These are phyloP conservation scores for Suillus paluster DNA, from an alignment of 768 basidiomycete species.

Conservation along the genomic window DNA sequence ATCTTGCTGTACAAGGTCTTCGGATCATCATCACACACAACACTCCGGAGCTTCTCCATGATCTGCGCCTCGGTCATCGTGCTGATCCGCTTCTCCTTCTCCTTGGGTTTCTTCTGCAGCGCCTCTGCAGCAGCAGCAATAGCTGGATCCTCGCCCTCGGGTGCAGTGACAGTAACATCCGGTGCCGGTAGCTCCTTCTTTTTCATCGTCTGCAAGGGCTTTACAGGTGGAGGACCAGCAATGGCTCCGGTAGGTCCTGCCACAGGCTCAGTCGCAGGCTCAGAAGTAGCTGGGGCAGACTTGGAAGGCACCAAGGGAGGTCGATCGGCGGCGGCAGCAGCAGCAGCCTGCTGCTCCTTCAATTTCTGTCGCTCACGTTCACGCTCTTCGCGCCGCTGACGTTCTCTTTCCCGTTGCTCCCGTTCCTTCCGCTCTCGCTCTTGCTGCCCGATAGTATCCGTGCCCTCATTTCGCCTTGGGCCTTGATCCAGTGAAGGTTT, in stretches of 20 bases:
- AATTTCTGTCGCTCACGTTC: conserved; percentile 32
- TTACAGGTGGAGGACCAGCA: conserved; percentile 63
- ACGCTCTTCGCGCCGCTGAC: conserved; percentile 40
- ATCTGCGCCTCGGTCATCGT: conserved; percentile 98
- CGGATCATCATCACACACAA: conserved; percentile 88
- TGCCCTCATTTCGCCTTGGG: conserved; percentile 57
- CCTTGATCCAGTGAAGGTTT: conserved; percentile 37
- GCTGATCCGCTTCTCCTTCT: conserved; percentile 84
- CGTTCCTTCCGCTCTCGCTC: conserved; percentile 37
- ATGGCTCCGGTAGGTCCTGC: conserved; percentile 53
- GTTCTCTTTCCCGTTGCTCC: conserved; percentile 44
- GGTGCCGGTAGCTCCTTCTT: conserved; percentile 48
- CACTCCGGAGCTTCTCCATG: conserved; percentile 93
- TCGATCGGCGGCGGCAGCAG: conserved; percentile 41
- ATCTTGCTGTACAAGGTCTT: conserved; percentile 93
- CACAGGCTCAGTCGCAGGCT: conserved; percentile 49
- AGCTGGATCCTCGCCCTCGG: conserved; percentile 47
- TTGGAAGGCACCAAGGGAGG: conserved; percentile 50
- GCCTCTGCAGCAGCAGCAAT: conserved; percentile 75
- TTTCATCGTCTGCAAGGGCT: conserved; percentile 77
- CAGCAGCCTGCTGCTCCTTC: conserved; percentile 22
- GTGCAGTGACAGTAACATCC: conserved; percentile 55
- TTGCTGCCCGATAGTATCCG: conserved; percentile 38
- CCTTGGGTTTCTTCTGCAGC: conserved; percentile 55
- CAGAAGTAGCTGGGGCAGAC: conserved; percentile 45